Evolutionary conservation across 768 basidiomycete genomes (phyloP).

Genomic region (Baorangia bicolor): DNA sequence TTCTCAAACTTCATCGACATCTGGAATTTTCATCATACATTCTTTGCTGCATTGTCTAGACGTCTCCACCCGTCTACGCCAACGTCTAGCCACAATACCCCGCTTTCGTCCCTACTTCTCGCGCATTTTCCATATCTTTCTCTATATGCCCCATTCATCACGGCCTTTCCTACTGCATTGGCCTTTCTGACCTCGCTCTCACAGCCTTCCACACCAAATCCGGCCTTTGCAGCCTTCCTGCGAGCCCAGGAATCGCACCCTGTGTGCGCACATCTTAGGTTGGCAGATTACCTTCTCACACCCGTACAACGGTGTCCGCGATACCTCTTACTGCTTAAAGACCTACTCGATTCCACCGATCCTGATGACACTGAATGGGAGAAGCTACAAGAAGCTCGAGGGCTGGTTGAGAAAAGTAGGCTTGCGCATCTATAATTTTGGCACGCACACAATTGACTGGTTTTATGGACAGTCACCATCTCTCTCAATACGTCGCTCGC

Average conservation of each 20-base stretch:
- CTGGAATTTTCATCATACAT: slow-evolving; percentile 82
- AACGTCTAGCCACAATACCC: slow-evolving; percentile 32
- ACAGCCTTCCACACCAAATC: slow-evolving; percentile 40
- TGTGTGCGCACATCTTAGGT: slow-evolving; percentile 68
- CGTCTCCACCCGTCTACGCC: slow-evolving; percentile 31
- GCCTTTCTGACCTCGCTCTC: slow-evolving; percentile 56
- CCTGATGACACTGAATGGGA: slow-evolving; percentile 65
- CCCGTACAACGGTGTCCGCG: slow-evolving; percentile 87
- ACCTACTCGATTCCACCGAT: slow-evolving; percentile 68
- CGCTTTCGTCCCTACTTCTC: slow-evolving; percentile 60
- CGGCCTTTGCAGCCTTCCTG: slow-evolving; percentile 62
- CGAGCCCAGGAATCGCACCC: slow-evolving; percentile 64
- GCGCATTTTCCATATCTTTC: slow-evolving; percentile 88
- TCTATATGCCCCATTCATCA: slow-evolving; percentile 82
- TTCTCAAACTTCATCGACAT: slow-evolving; percentile 92
- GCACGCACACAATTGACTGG: slow-evolving; percentile 5
- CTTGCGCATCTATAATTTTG: not conserved
- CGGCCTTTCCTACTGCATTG: slow-evolving; percentile 69
- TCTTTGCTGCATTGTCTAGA: slow-evolving; percentile 59
- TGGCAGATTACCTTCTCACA: slow-evolving; percentile 84
- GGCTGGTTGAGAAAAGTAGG: slow-evolving; percentile 74
- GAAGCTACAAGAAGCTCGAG: slow-evolving; percentile 57
- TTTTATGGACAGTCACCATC: slow-evolving; percentile 55
- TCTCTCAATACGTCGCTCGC: slow-evolving; percentile 80
- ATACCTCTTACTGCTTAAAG: slow-evolving; percentile 80